phyloP scores from a whole-genome alignment of 331 rosid species.

The Telfairia occidentalis region DNA sequence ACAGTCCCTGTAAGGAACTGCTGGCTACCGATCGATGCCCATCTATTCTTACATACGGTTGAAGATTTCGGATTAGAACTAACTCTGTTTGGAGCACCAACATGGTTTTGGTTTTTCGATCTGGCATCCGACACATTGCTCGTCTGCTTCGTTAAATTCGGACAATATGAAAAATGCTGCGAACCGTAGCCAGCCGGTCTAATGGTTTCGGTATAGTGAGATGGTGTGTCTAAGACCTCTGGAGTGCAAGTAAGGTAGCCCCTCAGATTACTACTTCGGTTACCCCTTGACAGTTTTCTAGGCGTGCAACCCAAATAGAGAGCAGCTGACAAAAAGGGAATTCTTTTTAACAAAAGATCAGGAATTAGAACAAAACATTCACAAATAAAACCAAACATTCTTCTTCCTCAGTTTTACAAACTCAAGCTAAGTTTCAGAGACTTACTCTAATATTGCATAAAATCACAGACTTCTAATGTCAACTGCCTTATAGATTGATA shows the following conservation, averaged over 20 bases:
- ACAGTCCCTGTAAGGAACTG: conserved; percentile 19
- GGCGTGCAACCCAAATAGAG: conserved; percentile 57
- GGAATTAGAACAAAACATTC: background rate
- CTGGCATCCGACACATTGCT: background rate
- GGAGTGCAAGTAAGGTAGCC: conserved; percentile 36
- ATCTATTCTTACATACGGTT: background rate
- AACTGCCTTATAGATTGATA: background rate
- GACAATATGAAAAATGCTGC: background rate
- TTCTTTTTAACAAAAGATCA: background rate
- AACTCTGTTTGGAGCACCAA: conserved; percentile 5
- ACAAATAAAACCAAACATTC: background rate
- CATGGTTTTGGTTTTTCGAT: background rate
- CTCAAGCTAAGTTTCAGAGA: background rate
- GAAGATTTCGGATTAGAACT: background rate
- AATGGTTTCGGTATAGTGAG: conserved; percentile 3
- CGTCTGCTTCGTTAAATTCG: background rate
- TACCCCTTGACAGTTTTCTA: conserved; percentile 49
- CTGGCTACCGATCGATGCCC: conserved; percentile 15
- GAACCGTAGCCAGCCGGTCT: conserved; percentile 7
- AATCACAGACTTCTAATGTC: background rate
- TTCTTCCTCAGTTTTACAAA: background rate
- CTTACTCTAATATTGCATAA: background rate
- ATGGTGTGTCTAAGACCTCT: background rate
- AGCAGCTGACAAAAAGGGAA: conserved; percentile 43
- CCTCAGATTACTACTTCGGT: conserved; percentile 39